Conservation (phyloP, 352 stramenopile genomes). For the Globisporangium paroecandrum region DNA sequence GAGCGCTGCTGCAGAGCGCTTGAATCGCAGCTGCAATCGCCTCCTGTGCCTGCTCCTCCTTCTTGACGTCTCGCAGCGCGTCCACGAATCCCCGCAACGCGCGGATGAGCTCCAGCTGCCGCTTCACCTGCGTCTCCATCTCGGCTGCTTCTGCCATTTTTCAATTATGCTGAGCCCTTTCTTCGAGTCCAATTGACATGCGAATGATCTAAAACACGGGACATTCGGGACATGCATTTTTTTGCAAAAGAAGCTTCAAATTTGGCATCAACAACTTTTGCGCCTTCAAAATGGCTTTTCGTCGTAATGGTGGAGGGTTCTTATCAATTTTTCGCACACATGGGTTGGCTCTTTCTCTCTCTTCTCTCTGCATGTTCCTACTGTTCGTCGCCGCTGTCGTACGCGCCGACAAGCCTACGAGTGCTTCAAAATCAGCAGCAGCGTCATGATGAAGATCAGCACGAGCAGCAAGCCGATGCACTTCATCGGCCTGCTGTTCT, state of each 20-base stretch:
- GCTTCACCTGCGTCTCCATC: slow-evolving; percentile 30
- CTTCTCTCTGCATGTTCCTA: slow-evolving; percentile 6
- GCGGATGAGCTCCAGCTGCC: slow-evolving; percentile 52
- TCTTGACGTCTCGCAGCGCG: slow-evolving; percentile 54
- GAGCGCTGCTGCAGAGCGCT: slow-evolving; percentile 21
- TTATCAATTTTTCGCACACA: slow-evolving; percentile 10
- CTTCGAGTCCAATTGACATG: not conserved
- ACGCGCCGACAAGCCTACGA: slow-evolving; percentile 34
- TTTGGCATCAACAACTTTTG: too few species aligned
- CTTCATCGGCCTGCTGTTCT: slow-evolving; percentile 95
- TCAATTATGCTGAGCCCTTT: slow-evolving; percentile 5
- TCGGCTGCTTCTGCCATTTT: not conserved
- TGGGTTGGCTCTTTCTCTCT: not conserved
- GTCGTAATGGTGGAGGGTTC: not conserved
- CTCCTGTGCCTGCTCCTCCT: slow-evolving; percentile 17
- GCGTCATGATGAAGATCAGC: slow-evolving; percentile 92
- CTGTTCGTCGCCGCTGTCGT: not conserved
- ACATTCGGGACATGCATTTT: slow-evolving; percentile 13
- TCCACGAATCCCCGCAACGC: slow-evolving; percentile 65
- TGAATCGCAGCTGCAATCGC: slow-evolving; percentile 33
- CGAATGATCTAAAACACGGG: slow-evolving; percentile 4
- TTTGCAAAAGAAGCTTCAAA: slow-evolving; percentile 4
- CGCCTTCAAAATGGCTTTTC: not conserved
- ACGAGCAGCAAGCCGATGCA: slow-evolving; percentile 91
- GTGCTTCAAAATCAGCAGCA: slow-evolving; percentile 91